A percentile compares a stretch with the other conserved stretches of the same genome.
These are phyloP conservation scores for Yarrowia yakushimensis DNA, from an alignment of 805 yeast species.

Conservation along the genomic window DNA sequence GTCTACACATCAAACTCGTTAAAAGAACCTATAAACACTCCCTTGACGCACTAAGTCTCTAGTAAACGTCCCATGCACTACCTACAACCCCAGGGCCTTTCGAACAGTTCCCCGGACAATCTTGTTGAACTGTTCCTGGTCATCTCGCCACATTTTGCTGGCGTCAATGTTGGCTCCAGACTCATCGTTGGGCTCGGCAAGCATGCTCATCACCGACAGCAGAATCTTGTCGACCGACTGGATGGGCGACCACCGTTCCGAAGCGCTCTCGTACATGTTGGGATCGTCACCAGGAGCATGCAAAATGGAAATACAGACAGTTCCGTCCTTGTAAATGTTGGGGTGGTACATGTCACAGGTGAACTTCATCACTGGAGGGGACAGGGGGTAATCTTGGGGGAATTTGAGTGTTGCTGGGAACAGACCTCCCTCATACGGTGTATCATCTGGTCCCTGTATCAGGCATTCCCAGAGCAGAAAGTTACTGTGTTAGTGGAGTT, in stretches of 20 bases:
- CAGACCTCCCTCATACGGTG: slow-evolving; percentile 85
- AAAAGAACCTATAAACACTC: background rate
- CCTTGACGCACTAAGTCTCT: background rate
- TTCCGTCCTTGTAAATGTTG: slow-evolving; percentile 89
- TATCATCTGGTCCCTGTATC: slow-evolving; percentile 76
- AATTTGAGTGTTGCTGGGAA: slow-evolving; percentile 71
- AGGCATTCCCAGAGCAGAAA: slow-evolving; percentile 80
- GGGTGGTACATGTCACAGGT: slow-evolving; percentile 88
- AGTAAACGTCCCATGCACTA: background rate
- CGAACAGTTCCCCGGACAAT: slow-evolving; percentile 66
- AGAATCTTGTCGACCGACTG: slow-evolving; percentile 97
- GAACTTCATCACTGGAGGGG: slow-evolving; percentile 74
- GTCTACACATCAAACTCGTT: background rate
- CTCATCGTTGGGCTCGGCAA: slow-evolving; percentile 91
- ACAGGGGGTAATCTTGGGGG: slow-evolving; percentile 75
- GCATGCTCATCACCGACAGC: slow-evolving; percentile 89
- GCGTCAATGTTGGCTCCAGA: slow-evolving; percentile 89
- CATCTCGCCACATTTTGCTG: slow-evolving; percentile 84
- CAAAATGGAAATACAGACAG: slow-evolving; percentile 90
- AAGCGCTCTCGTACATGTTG: slow-evolving; percentile 88
- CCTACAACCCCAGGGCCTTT: slow-evolving; percentile 63
- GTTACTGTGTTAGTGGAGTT: slow-evolving; percentile 37
- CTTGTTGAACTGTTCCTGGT: slow-evolving; percentile 61
- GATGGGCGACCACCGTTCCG: slow-evolving; percentile 97
- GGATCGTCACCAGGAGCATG: slow-evolving; percentile 99